Percentiles rank a stretch among this genome's conserved stretches.
phyloP scores from a whole-genome alignment of 352 stramenopile genomes.

The Aphanomyces euteiches region DNA sequence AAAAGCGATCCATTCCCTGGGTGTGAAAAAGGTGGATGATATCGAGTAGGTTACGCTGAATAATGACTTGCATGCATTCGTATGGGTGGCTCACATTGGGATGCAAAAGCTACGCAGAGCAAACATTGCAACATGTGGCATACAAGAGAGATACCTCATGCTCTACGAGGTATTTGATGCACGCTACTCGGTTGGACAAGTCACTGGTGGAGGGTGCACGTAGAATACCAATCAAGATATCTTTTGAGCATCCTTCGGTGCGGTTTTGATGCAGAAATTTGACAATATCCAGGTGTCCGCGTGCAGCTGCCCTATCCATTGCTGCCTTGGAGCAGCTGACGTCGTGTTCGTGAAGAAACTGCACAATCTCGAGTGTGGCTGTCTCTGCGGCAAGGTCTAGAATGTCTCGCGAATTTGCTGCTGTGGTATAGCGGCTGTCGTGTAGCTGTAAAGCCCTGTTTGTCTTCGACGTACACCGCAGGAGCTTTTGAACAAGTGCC shows the following conservation, averaged over 20 bases:
- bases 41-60: neutral
- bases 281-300: neutral
- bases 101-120: neutral
- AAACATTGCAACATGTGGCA: neutral
- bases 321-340: neutral
- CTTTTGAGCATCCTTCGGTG: neutral
- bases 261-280: neutral
- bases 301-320: constrained; percentile 4
- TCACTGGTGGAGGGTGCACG: neutral
- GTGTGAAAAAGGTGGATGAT: neutral
- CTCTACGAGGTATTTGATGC: neutral
- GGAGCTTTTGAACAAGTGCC: neutral
- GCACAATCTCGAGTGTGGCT: neutral
- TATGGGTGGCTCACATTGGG: neutral
- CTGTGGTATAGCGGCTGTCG: neutral
- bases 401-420: neutral
- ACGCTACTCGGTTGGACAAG: neutral
- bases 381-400: neutral
- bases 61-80: neutral
- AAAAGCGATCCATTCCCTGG: neutral
- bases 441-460: too few species aligned
- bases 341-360: constrained; percentile 2
- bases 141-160: neutral
- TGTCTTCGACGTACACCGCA: neutral
- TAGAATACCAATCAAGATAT: neutral